A percentile compares a stretch with the other conserved stretches of the same genome.
phyloP scores from a whole-genome alignment of 2,329 filamentous ascomycete genomes.

The Fusarium miscanthi region DNA sequence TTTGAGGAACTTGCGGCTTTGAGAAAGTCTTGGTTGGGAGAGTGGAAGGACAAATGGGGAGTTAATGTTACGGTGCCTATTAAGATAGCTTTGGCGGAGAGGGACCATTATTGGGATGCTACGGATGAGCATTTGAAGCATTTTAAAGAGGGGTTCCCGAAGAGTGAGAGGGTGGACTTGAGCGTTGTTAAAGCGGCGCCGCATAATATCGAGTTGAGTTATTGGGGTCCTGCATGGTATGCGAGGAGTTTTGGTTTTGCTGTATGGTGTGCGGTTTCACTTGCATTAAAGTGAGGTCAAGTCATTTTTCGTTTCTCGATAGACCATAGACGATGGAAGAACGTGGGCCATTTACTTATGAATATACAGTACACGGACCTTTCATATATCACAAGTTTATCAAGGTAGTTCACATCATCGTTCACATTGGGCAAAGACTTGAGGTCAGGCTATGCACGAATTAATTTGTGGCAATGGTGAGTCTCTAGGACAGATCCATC shows the following conservation, averaged over 20 bases:
- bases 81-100: constrained; percentile 28
- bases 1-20: constrained; percentile 29
- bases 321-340: neutral
- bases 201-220: constrained; percentile 38
- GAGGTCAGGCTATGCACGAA: neutral
- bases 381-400: too few relatives aligned
- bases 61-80: constrained; percentile 20
- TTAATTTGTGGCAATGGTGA: accelerated
- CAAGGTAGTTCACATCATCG: accelerated
- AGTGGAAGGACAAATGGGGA: constrained; percentile 37
- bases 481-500: accelerated
- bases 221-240: constrained; percentile 38
- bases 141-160: constrained; percentile 15
- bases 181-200: constrained; percentile 32
- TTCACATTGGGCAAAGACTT: accelerated
- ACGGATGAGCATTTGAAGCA: constrained; percentile 36
- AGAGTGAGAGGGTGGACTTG: constrained; percentile 28
- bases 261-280: constrained; percentile 31
- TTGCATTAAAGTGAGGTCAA: neutral
- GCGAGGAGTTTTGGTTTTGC: constrained; percentile 38
- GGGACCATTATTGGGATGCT: constrained; percentile 32
- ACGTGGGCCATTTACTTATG: accelerated
- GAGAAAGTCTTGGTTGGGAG: constrained; percentile 20
- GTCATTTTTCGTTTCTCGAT: too few relatives aligned
- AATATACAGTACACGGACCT: neutral